phyloP scores from a whole-genome alignment of 1,139 yeast species.

The Wickerhamiella infanticola region DNA sequence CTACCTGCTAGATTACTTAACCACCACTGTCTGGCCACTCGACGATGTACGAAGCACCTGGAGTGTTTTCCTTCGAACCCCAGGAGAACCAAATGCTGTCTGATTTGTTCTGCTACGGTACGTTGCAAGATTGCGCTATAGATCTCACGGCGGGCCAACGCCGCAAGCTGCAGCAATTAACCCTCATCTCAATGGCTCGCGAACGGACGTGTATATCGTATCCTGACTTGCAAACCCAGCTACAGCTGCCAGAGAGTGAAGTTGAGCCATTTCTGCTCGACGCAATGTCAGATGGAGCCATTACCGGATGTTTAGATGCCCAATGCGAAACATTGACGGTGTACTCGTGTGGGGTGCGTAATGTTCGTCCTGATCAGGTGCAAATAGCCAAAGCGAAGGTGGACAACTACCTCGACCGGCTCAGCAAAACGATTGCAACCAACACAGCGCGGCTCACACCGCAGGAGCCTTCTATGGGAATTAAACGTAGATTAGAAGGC shows the following conservation, averaged over 20 bases:
- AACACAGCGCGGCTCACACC: neutral
- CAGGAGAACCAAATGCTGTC: neutral
- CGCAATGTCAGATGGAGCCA: conserved; percentile 16
- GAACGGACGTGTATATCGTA: conserved; percentile 1
- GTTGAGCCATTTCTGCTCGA: conserved; percentile 17
- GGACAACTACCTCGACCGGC: neutral
- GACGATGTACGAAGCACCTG: neutral
- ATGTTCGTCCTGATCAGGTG: conserved; percentile 7
- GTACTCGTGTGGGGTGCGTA: conserved; percentile 14
- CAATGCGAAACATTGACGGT: conserved; percentile 14
- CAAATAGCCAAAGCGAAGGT: neutral
- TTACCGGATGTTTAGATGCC: conserved; percentile 18
- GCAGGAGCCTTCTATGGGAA: neutral
- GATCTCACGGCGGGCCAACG: conserved; percentile 1
- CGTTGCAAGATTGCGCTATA: conserved; percentile 1
- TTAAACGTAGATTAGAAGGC: conserved; percentile 2
- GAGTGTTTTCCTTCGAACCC: conserved; percentile 4
- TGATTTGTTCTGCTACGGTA: conserved; percentile 6
- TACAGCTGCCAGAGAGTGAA: conserved; percentile 1
- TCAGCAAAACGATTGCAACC: neutral
- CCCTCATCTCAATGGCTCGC: conserved; percentile 7
- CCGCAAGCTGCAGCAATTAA: conserved; percentile 6
- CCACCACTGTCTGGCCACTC: neutral
- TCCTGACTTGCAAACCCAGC: conserved; percentile 2
- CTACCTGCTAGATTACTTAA: neutral